Conservation (phyloP, 441 rosid genomes). For the Gossypium gossypioides region DNA sequence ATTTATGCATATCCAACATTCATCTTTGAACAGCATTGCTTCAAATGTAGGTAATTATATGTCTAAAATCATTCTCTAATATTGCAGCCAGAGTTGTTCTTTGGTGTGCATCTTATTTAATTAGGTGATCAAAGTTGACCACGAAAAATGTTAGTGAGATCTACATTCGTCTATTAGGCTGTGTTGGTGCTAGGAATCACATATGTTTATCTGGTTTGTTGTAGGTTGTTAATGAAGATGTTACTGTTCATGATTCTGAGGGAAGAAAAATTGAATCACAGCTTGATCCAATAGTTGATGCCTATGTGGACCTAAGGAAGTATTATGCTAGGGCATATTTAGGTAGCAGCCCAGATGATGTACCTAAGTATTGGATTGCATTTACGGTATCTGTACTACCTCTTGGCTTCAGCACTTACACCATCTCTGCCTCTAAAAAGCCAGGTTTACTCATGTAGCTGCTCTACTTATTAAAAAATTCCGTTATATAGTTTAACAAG, state of each 20-base stretch:
- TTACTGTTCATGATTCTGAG: conserved; percentile 60
- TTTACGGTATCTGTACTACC: conserved; percentile 78
- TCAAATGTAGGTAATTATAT: background rate
- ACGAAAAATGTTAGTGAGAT: background rate
- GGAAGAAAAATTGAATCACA: conserved; percentile 85
- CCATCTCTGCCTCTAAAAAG: conserved; percentile 50
- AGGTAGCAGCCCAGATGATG: conserved; percentile 48
- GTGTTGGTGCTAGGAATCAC: conserved; percentile 6
- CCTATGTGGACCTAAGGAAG: conserved; percentile 45
- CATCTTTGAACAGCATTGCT: background rate
- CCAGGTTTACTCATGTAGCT: conserved; percentile 39
- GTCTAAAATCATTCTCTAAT: background rate
- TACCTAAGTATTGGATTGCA: conserved; percentile 82
- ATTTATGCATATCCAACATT: background rate
- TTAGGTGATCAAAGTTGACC: background rate
- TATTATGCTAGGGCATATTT: conserved; percentile 72
- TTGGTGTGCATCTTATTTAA: background rate
- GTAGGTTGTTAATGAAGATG: conserved; percentile 61
- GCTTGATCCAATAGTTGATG: conserved; percentile 61
- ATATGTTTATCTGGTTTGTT: conserved; percentile 13
- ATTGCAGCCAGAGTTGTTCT: background rate
- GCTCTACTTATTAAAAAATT: conserved; percentile 4
- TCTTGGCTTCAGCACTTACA: conserved; percentile 85
- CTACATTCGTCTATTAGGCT: conserved; percentile 1
- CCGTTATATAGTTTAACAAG: conserved; percentile 1